Evolutionary conservation across 371 early-diverging fungal genomes (phyloP).

Genomic region (Mortierella sp.): DNA sequence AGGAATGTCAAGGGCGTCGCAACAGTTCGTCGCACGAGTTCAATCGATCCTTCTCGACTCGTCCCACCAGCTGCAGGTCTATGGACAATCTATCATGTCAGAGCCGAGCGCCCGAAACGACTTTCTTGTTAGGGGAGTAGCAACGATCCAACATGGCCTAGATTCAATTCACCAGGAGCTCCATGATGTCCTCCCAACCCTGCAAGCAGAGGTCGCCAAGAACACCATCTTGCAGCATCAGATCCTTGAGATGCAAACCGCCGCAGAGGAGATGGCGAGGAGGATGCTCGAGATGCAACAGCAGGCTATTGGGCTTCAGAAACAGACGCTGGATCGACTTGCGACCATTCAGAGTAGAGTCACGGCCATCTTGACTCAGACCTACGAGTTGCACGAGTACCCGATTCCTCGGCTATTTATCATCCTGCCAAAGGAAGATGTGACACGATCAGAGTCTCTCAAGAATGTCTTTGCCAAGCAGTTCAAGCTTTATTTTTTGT

Average conservation of each 20-base stretch:
- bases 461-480: constrained; percentile 18
- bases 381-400: constrained; percentile 24
- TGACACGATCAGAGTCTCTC: background rate
- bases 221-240: constrained; percentile 4
- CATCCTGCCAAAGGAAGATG: constrained; percentile 22
- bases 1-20: background rate
- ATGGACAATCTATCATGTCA: background rate
- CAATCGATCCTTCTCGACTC: background rate
- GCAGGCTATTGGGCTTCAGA: constrained; percentile 7
- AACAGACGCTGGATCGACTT: constrained; percentile 14
- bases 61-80: background rate
- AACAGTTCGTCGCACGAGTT: background rate
- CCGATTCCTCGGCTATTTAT: constrained; percentile 31
- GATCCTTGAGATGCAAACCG: constrained; percentile 13
- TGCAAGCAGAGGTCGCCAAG: background rate
- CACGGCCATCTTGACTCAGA: constrained; percentile 14
- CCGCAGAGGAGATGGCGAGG: background rate
- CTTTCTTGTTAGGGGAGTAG: background rate
- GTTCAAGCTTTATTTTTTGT: constrained; percentile 40
- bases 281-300: constrained; percentile 23
- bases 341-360: constrained; percentile 2
- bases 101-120: background rate
- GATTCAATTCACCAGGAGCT: constrained; percentile 2
- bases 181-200: background rate
- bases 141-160: background rate